phyloP scores from a whole-genome alignment of 331 rosid species.

The Spiraea crenata region DNA sequence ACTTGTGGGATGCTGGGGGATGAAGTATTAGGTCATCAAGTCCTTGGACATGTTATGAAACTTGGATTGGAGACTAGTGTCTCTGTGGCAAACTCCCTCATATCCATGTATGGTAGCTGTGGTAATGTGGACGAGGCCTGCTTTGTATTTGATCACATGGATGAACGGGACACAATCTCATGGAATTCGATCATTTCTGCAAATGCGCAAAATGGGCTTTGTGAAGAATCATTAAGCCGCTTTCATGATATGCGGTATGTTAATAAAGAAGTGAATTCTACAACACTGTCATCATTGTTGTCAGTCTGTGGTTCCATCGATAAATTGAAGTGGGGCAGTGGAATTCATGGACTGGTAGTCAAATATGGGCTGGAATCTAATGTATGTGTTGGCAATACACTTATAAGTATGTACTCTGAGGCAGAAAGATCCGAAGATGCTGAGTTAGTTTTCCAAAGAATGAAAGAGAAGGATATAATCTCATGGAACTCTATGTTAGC shows the following conservation, averaged over 20 bases:
- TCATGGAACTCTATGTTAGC: constrained; percentile 94
- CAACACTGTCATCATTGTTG: constrained; percentile 58
- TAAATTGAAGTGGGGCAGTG: constrained; percentile 73
- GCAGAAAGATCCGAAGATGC: constrained; percentile 60
- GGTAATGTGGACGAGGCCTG: constrained; percentile 55
- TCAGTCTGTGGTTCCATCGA: constrained; percentile 52
- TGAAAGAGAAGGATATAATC: constrained; percentile 71
- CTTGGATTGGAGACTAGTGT: constrained; percentile 56
- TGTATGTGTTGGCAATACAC: constrained; percentile 69
- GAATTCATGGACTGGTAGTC: constrained; percentile 60
- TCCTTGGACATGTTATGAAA: constrained; percentile 65
- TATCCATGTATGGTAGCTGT: constrained; percentile 71
- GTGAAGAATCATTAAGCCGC: constrained; percentile 53
- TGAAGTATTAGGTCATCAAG: constrained; percentile 59
- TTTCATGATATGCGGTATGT: constrained; percentile 56
- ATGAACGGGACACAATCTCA: constrained; percentile 68
- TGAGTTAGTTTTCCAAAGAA: constrained; percentile 56
- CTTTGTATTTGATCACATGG: constrained; percentile 65
- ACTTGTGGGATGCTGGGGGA: constrained; percentile 72
- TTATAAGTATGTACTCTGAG: constrained; percentile 75
- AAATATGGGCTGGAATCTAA: constrained; percentile 70
- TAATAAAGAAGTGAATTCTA: constrained; percentile 46
- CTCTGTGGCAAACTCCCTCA: constrained; percentile 74
- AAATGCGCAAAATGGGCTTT: constrained; percentile 48
- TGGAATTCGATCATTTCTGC: constrained; percentile 92